Conservation (phyloP, 176 grass and related monocot species). For the Elymus sibiricus region DNA sequence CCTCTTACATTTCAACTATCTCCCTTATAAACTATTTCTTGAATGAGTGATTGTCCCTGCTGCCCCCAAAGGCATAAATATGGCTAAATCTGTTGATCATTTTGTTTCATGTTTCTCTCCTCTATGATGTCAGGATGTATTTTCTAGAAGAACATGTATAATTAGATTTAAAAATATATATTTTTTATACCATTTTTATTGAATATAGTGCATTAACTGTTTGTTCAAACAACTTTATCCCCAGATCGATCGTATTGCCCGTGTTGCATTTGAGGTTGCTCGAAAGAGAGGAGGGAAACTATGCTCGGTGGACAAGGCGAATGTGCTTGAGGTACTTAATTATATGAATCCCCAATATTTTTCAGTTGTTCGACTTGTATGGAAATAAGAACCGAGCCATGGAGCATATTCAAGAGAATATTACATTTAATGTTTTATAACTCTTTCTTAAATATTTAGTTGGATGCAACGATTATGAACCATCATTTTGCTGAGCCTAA, state of each 20-base stretch:
- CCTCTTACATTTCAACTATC: not conserved
- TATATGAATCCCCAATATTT: not conserved
- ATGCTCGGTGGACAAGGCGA: conserved; percentile 94
- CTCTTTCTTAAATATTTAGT: not conserved
- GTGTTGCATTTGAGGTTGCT: conserved; percentile 84
- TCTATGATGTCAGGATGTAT: not conserved
- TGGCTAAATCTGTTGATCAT: not conserved
- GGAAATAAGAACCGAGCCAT: not conserved
- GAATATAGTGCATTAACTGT: not conserved
- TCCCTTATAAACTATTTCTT: not conserved
- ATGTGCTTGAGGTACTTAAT: conserved; percentile 79
- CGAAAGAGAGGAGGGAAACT: conserved; percentile 71
- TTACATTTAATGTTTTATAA: not conserved
- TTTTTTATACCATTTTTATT: conserved; percentile 7
- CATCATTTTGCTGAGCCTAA: not conserved
- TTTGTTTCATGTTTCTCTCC: not conserved
- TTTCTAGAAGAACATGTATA: not conserved
- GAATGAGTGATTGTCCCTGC: not conserved
- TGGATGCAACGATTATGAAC: not conserved
- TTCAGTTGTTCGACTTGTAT: not conserved
- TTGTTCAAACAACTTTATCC: not conserved
- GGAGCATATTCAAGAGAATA: not conserved
- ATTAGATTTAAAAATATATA: not conserved
- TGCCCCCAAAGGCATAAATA: not conserved
- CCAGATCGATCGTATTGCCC: conserved; percentile 86